Percentiles rank a stretch among this genome's conserved stretches.
Evolutionary conservation across 176 grass and related monocot species (phyloP).

Genomic region (Oryza longistaminata): DNA sequence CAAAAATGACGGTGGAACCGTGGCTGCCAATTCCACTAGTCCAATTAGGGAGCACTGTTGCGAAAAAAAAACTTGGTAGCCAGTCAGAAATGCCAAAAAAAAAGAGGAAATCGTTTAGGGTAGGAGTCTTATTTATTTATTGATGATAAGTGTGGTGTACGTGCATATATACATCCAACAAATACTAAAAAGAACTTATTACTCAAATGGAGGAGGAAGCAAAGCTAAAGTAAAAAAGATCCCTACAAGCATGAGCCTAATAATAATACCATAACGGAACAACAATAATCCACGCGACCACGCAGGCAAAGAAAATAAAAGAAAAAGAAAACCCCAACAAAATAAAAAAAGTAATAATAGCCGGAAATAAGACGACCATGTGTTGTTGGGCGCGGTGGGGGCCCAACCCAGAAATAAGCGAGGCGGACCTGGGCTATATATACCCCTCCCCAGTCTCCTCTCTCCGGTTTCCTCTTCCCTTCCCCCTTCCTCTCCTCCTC

Average conservation of each 20-base stretch:
- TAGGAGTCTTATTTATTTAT: too few species aligned
- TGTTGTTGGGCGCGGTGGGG: neutral
- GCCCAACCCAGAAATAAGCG: neutral
- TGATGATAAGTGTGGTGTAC: too few species aligned
- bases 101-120: too few species aligned
- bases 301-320: neutral
- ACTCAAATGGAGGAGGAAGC: neutral
- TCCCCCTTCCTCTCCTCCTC: neutral
- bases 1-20: too few species aligned
- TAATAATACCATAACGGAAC: neutral
- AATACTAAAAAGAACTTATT: neutral
- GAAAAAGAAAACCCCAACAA: too few species aligned
- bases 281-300: neutral
- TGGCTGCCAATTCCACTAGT: too few species aligned
- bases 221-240: neutral
- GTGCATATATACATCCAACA: neutral
- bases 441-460: neutral
- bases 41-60: too few species aligned
- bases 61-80: too few species aligned
- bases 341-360: neutral
- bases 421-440: constrained; percentile 29
- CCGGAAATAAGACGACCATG: neutral
- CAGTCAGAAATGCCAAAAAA: too few species aligned
- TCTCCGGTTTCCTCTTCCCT: constrained; percentile 6
- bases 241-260: neutral